Conservation (phyloP, 1,284 basidiomycete species). For the Bondarzewia mesenterica region DNA sequence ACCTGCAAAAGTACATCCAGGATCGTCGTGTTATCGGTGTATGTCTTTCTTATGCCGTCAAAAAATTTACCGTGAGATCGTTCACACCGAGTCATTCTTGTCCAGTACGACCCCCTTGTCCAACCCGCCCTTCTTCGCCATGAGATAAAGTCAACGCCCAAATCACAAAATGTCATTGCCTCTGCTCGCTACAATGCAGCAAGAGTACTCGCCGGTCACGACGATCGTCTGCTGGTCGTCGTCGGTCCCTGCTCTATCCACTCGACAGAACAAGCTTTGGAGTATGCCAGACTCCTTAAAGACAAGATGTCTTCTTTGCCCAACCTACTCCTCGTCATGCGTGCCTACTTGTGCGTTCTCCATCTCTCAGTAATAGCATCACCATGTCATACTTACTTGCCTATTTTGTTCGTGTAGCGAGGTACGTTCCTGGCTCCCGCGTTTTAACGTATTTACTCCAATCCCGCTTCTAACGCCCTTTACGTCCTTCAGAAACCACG, state of each 20-base stretch:
- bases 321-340: slow-evolving; percentile 90
- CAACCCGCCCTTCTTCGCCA: slow-evolving; percentile 85
- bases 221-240: slow-evolving; percentile 82
- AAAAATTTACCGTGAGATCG: not conserved
- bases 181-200: slow-evolving; percentile 73
- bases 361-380: slow-evolving; percentile 10
- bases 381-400: not conserved
- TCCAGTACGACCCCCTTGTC: slow-evolving; percentile 88
- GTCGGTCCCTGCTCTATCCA: slow-evolving; percentile 98
- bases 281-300: slow-evolving; percentile 80
- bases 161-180: slow-evolving; percentile 66
- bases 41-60: slow-evolving; percentile 21
- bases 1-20: slow-evolving; percentile 63
- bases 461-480: not conserved
- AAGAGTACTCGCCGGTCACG: slow-evolving; percentile 73
- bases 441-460: not conserved
- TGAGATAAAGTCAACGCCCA: slow-evolving; percentile 60
- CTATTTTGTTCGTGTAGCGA: not conserved
- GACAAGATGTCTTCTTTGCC: slow-evolving; percentile 60
- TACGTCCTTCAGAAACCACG: slow-evolving; percentile 59
- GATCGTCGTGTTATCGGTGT: slow-evolving; percentile 73
- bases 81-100: slow-evolving; percentile 2
- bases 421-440: not conserved
- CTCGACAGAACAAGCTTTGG: slow-evolving; percentile 79
- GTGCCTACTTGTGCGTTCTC: slow-evolving; percentile 81